Conservation (phyloP, 495 filamentous ascomycete genomes). For the Filosporella fistucella region DNA sequence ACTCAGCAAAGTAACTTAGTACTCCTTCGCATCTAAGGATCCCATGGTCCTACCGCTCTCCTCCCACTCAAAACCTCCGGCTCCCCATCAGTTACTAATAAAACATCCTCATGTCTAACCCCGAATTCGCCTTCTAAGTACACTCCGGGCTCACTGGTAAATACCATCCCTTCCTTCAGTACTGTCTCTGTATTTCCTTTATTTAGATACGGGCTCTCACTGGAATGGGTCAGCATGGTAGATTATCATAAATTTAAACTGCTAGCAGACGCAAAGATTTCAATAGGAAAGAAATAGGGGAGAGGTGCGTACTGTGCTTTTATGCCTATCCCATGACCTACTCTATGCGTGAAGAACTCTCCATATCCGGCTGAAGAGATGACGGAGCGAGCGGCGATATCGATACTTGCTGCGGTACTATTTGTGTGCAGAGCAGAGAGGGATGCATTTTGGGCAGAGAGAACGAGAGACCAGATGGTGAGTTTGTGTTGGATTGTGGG, state of each 20-base stretch:
- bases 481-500: slow-evolving; percentile 36
- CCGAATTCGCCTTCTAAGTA: slow-evolving; percentile 50
- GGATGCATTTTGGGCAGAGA: slow-evolving; percentile 45
- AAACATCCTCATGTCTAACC: slow-evolving; percentile 49
- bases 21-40: slow-evolving; percentile 32
- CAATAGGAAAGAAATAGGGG: too few relatives aligned
- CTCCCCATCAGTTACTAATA: slow-evolving; percentile 41
- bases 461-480: slow-evolving; percentile 45
- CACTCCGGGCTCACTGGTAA: slow-evolving; percentile 52
- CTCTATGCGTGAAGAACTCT: slow-evolving; percentile 47
- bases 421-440: slow-evolving; percentile 36
- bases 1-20: too few relatives aligned
- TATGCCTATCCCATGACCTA: slow-evolving; percentile 54
- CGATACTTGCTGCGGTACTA: slow-evolving; percentile 42
- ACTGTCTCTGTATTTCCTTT: slow-evolving; percentile 39
- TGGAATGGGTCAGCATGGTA: too few relatives aligned
- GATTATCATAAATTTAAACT: slow-evolving; percentile 34
- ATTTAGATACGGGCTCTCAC: slow-evolving; percentile 52
- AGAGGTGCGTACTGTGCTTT: too few relatives aligned
- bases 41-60: slow-evolving; percentile 39
- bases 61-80: slow-evolving; percentile 41
- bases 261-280: too few relatives aligned
- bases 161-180: slow-evolving; percentile 46
- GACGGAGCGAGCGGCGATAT: slow-evolving; percentile 46
- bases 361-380: slow-evolving; percentile 48